Evolutionary conservation across 2,329 filamentous ascomycete genomes (phyloP).

Genomic region (Leptographium galeiforme): DNA sequence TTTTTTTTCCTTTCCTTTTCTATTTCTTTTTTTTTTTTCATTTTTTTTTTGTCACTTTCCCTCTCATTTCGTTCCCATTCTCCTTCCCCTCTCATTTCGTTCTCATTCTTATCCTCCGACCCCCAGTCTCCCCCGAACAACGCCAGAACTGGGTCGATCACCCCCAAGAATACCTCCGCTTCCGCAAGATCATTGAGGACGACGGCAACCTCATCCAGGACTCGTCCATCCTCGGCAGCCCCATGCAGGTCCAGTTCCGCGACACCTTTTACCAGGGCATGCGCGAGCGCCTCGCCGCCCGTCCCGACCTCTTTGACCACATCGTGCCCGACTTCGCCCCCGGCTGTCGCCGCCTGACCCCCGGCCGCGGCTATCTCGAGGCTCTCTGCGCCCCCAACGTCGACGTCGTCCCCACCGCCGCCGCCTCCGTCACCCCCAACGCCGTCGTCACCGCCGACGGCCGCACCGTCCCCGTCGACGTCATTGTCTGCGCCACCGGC

Average conservation of each 20-base stretch:
- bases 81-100: no score
- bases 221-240: constrained; percentile 22
- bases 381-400: constrained; percentile 27
- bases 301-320: constrained; percentile 28
- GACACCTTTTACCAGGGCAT: constrained; percentile 23
- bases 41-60: no score
- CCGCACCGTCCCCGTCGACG: constrained; percentile 22
- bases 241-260: constrained; percentile 19
- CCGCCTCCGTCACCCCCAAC: constrained; percentile 19
- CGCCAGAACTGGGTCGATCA: constrained; percentile 22
- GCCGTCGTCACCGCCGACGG: constrained; percentile 18
- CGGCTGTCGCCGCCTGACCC: constrained; percentile 31
- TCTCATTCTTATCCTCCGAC: not conserved
- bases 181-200: constrained; percentile 30
- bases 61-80: no score
- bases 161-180: constrained; percentile 22
- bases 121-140: constrained; percentile 24
- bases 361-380: constrained; percentile 32
- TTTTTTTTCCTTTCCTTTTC: no score
- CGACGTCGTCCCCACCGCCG: constrained; percentile 22
- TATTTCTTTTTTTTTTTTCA: no score
- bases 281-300: constrained; percentile 24
- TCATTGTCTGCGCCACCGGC: constrained; percentile 33
- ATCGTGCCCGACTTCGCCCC: constrained; percentile 29
- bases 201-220: constrained; percentile 29